Percentiles rank a stretch among this genome's conserved stretches.
Conservation (phyloP, 352 stramenopile genomes). For the Phytophthora hibernalis region DNA sequence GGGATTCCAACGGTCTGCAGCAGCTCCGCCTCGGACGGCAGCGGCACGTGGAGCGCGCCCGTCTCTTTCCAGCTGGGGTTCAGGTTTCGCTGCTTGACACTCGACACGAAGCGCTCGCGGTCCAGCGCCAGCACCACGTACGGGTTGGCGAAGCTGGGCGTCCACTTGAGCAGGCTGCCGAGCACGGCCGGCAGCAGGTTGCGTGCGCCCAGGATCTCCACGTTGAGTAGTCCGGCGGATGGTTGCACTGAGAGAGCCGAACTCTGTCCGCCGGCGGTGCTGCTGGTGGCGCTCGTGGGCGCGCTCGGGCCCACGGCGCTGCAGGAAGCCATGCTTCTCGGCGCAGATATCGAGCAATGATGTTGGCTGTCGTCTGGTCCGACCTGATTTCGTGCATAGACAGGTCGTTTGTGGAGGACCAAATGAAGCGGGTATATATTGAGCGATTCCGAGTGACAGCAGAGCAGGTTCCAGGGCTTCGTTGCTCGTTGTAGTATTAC, state of each 20-base stretch:
- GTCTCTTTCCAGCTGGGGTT: constrained; percentile 77
- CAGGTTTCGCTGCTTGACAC: constrained; percentile 51
- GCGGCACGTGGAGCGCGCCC: constrained; percentile 54
- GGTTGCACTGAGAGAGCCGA: constrained; percentile 4
- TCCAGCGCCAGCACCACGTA: constrained; percentile 68
- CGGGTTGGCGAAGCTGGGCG: constrained; percentile 69
- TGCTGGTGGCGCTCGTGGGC: constrained; percentile 16
- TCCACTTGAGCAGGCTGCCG: constrained; percentile 74
- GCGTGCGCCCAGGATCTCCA: constrained; percentile 65
- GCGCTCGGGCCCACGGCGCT: constrained; percentile 16
- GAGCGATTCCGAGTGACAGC: too few relatives aligned
- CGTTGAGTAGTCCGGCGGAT: constrained; percentile 53
- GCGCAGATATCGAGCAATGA: constrained; percentile 26
- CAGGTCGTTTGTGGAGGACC: background rate
- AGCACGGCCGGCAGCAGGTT: constrained; percentile 68
- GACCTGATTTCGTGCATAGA: constrained; percentile 20
- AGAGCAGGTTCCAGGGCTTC: too few relatives aligned
- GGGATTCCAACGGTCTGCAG: constrained; percentile 49
- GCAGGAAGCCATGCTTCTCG: constrained; percentile 46
- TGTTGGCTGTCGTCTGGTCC: constrained; percentile 18
- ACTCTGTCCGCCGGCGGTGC: constrained; percentile 1
- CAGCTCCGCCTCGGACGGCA: constrained; percentile 67
- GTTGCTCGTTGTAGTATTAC: too few relatives aligned
- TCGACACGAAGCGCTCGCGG: constrained; percentile 63
- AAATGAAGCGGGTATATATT: background rate